These are phyloP conservation scores for Lachancea nothofagi DNA, from an alignment of 805 yeast genomes.

Conservation along the genomic window DNA sequence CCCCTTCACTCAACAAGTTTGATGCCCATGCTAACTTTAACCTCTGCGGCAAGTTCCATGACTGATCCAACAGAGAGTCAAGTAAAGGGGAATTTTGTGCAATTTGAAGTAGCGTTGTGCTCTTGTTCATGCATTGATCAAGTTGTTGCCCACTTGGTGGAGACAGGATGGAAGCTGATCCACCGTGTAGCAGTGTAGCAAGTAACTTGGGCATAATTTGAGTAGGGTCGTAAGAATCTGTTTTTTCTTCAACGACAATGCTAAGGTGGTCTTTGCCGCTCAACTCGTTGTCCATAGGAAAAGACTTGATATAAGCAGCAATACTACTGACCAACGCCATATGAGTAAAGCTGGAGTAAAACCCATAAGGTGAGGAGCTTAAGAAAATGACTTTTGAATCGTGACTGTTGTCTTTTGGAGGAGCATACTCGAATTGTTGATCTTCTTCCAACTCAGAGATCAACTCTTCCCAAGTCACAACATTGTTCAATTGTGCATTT, in stretches of 20 bases:
- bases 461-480: conserved; percentile 27
- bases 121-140: conserved; percentile 12
- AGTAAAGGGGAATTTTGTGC: conserved; percentile 10
- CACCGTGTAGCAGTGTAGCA: conserved; percentile 32
- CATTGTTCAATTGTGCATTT: conserved; percentile 7
- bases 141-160: conserved; percentile 9
- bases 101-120: conserved; percentile 23
- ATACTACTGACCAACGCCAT: conserved; percentile 48
- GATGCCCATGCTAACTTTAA: conserved; percentile 35
- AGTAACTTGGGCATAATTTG: conserved; percentile 42
- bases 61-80: conserved; percentile 1
- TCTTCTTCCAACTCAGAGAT: conserved; percentile 12
- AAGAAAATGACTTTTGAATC: conserved; percentile 35
- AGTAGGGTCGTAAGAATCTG: conserved; percentile 21
- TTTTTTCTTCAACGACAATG: conserved; percentile 21
- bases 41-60: conserved; percentile 14
- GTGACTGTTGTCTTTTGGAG: conserved; percentile 31
- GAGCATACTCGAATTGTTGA: conserved; percentile 26
- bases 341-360: conserved; percentile 41
- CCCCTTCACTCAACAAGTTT: conserved; percentile 44
- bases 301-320: conserved; percentile 41
- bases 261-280: conserved; percentile 28
- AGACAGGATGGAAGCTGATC: conserved; percentile 24
- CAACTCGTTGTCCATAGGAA: conserved; percentile 37
- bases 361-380: conserved; percentile 19